Evolutionary conservation across 352 stramenopile species (phyloP), one percentile per base, ranked within the genome.

Genomic region (Phytophthora uliginosa): DNA sequence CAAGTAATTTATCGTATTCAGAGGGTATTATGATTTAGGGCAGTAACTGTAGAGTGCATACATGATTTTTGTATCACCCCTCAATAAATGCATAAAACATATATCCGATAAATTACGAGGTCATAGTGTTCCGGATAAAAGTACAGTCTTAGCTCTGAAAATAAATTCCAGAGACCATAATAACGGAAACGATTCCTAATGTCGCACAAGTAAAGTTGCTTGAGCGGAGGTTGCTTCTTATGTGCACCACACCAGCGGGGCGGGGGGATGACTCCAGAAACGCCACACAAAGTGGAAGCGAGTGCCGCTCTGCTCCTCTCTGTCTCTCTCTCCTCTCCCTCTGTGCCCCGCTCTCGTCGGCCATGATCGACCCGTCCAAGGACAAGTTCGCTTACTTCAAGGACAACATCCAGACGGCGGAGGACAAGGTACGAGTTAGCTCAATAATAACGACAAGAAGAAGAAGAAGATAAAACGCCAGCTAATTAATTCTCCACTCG

Each of bases 331-430:
- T 20, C n/a, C 59, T 15, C 22, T 36, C 36, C 24, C 60, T n/a
- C n/a, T n/a, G n/a, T 52, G 13, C 40, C 40, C 12, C 38, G n/a
- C 54, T 24, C 58, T 34, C 38, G n/a, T 22, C 20, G 58, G 63
- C 58, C 52, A 95, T 95, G 88, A 94, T 96, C 64, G 89, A 96
- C 68, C 89, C 89, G 59, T 96, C 86, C 26, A 96, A 96, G 69
- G 89, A 96, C 80, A 95, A 95, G 71, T 91, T 96, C 69, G 89
- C 89, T 1, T 96, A 96, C 77, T 96, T 96, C 72, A 96, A 96
- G 78, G 87, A 96, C 74, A 96, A 96, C 70, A 94, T 96, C 74
- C 89, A 96, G 79, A 96, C 87, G 4, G 87, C 87, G 24, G 89
- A 96, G 75, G 89, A 96, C 69, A 94, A 96, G 84, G 89, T 94